These are phyloP conservation scores for Nepenthes gracilis DNA, from an alignment of 148 eudicot genomes.

Conservation along the genomic window DNA sequence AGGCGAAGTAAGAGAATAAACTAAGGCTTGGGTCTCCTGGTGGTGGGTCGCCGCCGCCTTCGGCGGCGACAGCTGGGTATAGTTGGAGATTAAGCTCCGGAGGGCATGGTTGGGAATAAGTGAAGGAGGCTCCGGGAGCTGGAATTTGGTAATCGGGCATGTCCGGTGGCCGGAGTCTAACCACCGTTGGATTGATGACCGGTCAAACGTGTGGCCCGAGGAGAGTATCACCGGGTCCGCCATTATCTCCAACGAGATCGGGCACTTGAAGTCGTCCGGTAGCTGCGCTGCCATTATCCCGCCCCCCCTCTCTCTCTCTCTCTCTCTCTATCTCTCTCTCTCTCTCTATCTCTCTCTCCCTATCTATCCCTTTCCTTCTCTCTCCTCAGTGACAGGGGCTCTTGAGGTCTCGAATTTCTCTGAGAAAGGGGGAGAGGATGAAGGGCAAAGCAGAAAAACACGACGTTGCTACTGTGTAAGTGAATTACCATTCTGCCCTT, in stretches of 20 bases:
- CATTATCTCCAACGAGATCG: slow-evolving; percentile 87
- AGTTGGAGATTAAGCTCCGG: slow-evolving; percentile 61
- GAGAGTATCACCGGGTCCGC: slow-evolving; percentile 93
- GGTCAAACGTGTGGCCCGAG: slow-evolving; percentile 96
- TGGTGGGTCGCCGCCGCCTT: background rate
- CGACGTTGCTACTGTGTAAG: no score
- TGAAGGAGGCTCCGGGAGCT: slow-evolving; percentile 58
- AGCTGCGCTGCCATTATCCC: slow-evolving; percentile 31
- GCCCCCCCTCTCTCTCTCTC: slow-evolving; percentile 5
- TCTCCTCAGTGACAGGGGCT: no score
- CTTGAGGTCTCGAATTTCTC: no score
- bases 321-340: no score
- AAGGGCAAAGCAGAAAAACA: no score
- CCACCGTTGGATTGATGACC: slow-evolving; percentile 86
- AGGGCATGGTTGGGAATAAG: slow-evolving; percentile 96
- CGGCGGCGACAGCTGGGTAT: background rate
- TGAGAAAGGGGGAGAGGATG: no score
- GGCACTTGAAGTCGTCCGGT: slow-evolving; percentile 86
- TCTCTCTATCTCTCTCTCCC: no score
- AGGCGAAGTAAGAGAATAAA: slow-evolving; percentile 30
- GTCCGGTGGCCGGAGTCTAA: slow-evolving; percentile 79
- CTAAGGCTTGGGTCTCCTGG: slow-evolving; percentile 29
- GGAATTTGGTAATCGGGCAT: slow-evolving; percentile 85
- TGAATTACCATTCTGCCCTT: no score
- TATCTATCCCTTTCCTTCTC: no score